Base-by-base conservation (phyloP, 345 rosid species). In the Hibiscus trionum region DNA sequence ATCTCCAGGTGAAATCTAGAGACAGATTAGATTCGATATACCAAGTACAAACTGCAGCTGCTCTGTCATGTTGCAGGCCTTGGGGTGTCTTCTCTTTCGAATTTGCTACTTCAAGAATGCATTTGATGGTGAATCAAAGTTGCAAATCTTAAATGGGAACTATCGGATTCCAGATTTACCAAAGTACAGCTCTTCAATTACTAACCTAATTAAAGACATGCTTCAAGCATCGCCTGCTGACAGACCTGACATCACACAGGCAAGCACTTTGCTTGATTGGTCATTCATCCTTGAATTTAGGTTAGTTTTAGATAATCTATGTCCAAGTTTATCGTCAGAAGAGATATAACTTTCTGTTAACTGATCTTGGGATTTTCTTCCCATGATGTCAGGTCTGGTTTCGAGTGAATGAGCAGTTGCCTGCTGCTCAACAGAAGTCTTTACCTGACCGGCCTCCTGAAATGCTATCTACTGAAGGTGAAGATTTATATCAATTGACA, bases 51-150 rank as follows among this genome's bases (percentile, higher is more conserved):
- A 72, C 60, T 80, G 71, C 78, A 58, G 69, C 72, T 73, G 9
- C 63, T 70, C 42, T 71, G 29, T 47, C 7, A 68, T 33, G 66
- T 77, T 77, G 49, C 81, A 96, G 99, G 98, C 99, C 70, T 96
- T 96, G 75, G 99, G 98, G 37, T 96, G 99, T 84, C 93, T 96
- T 63, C 88, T 96, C 62, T 96, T 89, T 70, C 91, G 99, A 65
- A 87, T 96, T 76, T 88, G 97, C 84, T 93, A 88, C 83, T 86
- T 96, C 81, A 93, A 86, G 83, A 91, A 82, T 80, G 99, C 99
- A 35, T 93, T 96, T 77, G 99, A 96, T 81, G 98, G 97, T 67
- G 99, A 93, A 80, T 96, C 99, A 68, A 93, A 96, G 86, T 84
- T 96, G 7, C 99, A 96, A 76, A 81, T 96, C 52, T 79, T 96